Conservation (phyloP, 2,329 filamentous ascomycete species). For the Trichoderma guizhouense region DNA sequence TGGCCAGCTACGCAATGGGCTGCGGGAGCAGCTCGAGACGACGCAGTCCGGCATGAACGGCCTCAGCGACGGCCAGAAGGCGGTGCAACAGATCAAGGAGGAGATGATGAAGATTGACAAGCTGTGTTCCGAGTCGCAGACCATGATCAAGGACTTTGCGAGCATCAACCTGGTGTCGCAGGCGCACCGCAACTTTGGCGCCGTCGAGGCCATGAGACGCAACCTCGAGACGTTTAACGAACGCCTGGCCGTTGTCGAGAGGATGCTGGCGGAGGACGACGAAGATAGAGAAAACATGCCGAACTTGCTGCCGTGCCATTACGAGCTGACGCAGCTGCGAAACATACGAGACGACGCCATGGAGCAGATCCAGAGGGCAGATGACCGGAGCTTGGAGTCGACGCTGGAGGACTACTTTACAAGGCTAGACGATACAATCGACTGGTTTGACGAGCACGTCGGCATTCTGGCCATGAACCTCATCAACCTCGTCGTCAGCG, state of each 20-base stretch:
- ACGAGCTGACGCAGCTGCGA: constrained; percentile 83
- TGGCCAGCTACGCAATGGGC: constrained; percentile 79
- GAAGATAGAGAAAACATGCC: constrained; percentile 84
- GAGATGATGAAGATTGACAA: constrained; percentile 99
- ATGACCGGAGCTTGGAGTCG: constrained; percentile 69
- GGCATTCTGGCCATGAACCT: constrained; percentile 85
- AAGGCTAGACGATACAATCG: constrained; percentile 79
- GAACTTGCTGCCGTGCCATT: constrained; percentile 84
- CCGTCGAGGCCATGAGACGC: constrained; percentile 87
- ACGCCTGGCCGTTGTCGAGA: constrained; percentile 71
- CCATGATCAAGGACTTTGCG: constrained; percentile 94
- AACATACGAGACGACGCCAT: constrained; percentile 96
- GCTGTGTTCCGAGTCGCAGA: constrained; percentile 93
- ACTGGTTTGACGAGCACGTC: constrained; percentile 94
- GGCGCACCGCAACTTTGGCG: constrained; percentile 93
- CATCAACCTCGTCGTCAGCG: constrained; percentile 79
- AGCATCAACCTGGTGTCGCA: constrained; percentile 89
- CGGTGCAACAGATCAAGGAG: constrained; percentile 89
- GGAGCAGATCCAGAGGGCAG: constrained; percentile 83
- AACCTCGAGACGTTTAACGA: constrained; percentile 86
- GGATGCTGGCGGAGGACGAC: constrained; percentile 78
- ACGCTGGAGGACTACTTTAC: constrained; percentile 90
- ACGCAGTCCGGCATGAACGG: constrained; percentile 91
- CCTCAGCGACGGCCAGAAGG: constrained; percentile 85
- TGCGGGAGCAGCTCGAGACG: constrained; percentile 89